Conservation (phyloP, 441 rosid species). For the Mallotus japonicus region DNA sequence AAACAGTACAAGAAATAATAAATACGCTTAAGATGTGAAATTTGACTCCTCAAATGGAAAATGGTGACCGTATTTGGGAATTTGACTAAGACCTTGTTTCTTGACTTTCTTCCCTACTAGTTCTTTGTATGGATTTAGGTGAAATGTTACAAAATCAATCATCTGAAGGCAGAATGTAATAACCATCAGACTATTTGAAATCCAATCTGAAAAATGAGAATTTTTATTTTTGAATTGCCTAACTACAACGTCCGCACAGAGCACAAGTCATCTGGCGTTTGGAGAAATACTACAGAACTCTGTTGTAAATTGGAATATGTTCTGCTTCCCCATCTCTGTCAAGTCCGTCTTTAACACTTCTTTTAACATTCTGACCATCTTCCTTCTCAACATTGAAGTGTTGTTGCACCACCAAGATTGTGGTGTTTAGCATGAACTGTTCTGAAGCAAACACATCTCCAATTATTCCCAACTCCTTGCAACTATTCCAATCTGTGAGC, state of each 20-base stretch:
- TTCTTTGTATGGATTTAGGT: background rate
- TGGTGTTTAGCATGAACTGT: slow-evolving; percentile 27
- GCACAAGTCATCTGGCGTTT: slow-evolving; percentile 1
- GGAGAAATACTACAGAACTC: background rate
- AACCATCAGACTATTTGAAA: slow-evolving; percentile 2
- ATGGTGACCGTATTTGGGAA: background rate
- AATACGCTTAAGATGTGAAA: background rate
- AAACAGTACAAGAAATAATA: slow-evolving; percentile 1
- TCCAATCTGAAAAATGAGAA: background rate
- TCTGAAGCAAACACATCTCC: slow-evolving; percentile 27
- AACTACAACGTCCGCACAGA: slow-evolving; percentile 13
- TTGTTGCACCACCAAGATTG: slow-evolving; percentile 48
- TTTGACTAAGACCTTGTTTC: background rate
- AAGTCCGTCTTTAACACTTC: background rate
- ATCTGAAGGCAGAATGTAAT: slow-evolving; percentile 3
- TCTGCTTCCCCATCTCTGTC: slow-evolving; percentile 13
- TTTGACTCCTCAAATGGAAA: slow-evolving; percentile 1
- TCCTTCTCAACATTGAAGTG: slow-evolving; percentile 13
- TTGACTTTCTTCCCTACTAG: background rate
- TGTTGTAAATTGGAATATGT: slow-evolving; percentile 4
- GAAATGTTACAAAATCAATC: background rate
- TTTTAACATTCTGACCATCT: background rate
- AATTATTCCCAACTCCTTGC: slow-evolving; percentile 27
- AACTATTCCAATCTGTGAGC: slow-evolving; percentile 22
- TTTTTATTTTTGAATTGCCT: background rate